phyloP scores from a whole-genome alignment of 1,284 basidiomycete species.

The Inonotus obliquus region DNA sequence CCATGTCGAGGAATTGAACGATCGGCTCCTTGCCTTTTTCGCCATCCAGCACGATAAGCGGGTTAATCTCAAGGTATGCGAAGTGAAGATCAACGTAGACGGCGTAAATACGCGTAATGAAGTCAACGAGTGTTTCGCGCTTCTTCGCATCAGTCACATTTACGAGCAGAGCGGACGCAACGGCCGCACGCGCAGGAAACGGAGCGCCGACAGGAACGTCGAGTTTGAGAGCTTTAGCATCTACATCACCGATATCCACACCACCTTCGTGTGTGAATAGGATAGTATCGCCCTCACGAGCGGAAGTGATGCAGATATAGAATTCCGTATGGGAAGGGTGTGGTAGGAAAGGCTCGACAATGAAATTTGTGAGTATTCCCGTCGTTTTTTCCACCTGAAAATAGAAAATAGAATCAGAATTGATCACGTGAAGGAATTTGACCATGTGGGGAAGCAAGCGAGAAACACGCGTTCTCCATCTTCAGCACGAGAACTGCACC shows the following conservation, averaged over 20 bases:
- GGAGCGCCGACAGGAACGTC: constrained; percentile 72
- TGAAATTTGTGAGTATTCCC: constrained; percentile 95
- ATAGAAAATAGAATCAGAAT: neutral
- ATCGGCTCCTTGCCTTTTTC: constrained; percentile 69
- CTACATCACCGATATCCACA: constrained; percentile 98
- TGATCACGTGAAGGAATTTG: constrained; percentile 7
- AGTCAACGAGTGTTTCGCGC: constrained; percentile 88
- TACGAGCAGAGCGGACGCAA: constrained; percentile 73
- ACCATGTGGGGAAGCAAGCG: neutral
- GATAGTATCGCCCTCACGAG: constrained; percentile 92
- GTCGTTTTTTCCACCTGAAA: constrained; percentile 86
- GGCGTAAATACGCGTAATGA: constrained; percentile 91
- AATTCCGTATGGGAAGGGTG: constrained; percentile 94
- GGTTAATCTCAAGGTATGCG: constrained; percentile 99
- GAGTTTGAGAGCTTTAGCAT: constrained; percentile 93
- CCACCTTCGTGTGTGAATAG: constrained; percentile 99
- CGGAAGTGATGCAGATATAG: constrained; percentile 98
- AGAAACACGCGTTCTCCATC: constrained; percentile 5
- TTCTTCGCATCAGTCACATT: constrained; percentile 73
- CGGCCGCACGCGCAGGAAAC: constrained; percentile 77
- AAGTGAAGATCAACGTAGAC: constrained; percentile 98
- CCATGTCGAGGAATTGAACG: constrained; percentile 99
- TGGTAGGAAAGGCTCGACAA: constrained; percentile 97
- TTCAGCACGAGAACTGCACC: neutral
- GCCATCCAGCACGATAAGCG: constrained; percentile 90